A percentile compares a stretch with the other conserved stretches of the same genome.
These are phyloP conservation scores for Petasospora fabianii DNA, from an alignment of 1,139 yeast species.

Conservation along the genomic window DNA sequence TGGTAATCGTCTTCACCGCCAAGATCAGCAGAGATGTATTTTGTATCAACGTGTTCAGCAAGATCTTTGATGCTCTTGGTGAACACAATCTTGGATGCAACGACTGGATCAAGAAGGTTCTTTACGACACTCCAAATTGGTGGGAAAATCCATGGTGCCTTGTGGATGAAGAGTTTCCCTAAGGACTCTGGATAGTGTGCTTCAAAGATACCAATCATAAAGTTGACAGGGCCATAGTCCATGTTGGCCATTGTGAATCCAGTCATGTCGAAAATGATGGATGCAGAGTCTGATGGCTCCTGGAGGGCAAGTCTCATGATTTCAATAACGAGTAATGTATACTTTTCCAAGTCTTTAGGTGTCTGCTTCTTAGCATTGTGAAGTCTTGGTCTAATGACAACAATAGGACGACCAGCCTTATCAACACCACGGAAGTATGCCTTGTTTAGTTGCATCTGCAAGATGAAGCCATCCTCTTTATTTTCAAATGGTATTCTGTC, in stretches of 20 bases:
- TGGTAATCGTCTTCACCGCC: constrained; percentile 65
- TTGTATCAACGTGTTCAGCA: constrained; percentile 47
- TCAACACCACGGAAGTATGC: constrained; percentile 66
- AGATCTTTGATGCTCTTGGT: constrained; percentile 61
- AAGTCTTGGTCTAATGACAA: constrained; percentile 64
- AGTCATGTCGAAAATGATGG: constrained; percentile 69
- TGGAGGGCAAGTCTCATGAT: constrained; percentile 58
- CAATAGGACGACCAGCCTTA: constrained; percentile 61
- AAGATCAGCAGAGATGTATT: constrained; percentile 54
- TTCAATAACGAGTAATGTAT: constrained; percentile 67
- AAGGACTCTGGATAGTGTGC: constrained; percentile 86
- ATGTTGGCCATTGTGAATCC: constrained; percentile 76
- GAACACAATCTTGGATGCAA: constrained; percentile 75
- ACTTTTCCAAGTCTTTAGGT: constrained; percentile 61
- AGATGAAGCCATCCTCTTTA: constrained; percentile 30
- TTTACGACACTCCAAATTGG: constrained; percentile 84
- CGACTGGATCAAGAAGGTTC: constrained; percentile 87
- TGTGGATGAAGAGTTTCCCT: constrained; percentile 72
- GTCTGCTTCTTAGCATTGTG: constrained; percentile 73
- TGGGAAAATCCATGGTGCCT: constrained; percentile 87
- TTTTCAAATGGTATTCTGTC: constrained; percentile 42
- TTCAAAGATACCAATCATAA: constrained; percentile 73
- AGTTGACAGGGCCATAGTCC: constrained; percentile 80
- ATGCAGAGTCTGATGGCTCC: constrained; percentile 67
- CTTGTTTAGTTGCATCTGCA: constrained; percentile 48